Evolutionary conservation across 352 stramenopile species (phyloP).

Genomic region (Pythium brassicae): DNA sequence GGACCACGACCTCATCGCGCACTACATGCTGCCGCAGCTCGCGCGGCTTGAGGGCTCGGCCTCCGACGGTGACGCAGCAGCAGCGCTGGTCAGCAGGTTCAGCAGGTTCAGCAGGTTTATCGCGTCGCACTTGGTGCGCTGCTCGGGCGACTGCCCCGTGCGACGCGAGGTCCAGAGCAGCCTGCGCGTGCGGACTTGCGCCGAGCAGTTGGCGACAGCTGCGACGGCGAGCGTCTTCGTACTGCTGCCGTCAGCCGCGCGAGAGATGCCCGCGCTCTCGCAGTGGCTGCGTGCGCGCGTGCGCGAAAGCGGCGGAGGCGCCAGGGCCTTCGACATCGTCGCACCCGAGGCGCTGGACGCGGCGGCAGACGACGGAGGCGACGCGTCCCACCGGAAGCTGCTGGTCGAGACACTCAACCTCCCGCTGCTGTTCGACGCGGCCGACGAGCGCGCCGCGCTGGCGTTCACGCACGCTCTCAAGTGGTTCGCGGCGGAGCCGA

Average conservation of each 20-base stretch:
- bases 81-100: conserved; percentile 1
- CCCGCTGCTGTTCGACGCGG: conserved; percentile 29
- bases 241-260: conserved; percentile 19
- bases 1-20: conserved; percentile 66
- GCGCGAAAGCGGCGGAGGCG: neutral
- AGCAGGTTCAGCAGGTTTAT: conserved; percentile 32
- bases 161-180: conserved; percentile 20
- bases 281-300: conserved; percentile 22
- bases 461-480: conserved; percentile 29
- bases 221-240: conserved; percentile 20
- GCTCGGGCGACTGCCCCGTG: conserved; percentile 22
- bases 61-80: neutral
- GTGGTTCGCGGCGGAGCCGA: conserved; percentile 42
- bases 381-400: conserved; percentile 25
- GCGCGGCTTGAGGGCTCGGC: neutral
- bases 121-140: conserved; percentile 26
- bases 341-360: conserved; percentile 3
- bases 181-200: conserved; percentile 27
- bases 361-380: neutral
- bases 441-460: conserved; percentile 14
- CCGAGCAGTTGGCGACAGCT: conserved; percentile 10
- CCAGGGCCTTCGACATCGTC: conserved; percentile 5
- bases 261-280: conserved; percentile 19
- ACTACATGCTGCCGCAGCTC: conserved; percentile 57
- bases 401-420: conserved; percentile 41